Evolutionary conservation across 257 asterid genomes (phyloP).

Genomic region (Gynochthodes officinalis): DNA sequence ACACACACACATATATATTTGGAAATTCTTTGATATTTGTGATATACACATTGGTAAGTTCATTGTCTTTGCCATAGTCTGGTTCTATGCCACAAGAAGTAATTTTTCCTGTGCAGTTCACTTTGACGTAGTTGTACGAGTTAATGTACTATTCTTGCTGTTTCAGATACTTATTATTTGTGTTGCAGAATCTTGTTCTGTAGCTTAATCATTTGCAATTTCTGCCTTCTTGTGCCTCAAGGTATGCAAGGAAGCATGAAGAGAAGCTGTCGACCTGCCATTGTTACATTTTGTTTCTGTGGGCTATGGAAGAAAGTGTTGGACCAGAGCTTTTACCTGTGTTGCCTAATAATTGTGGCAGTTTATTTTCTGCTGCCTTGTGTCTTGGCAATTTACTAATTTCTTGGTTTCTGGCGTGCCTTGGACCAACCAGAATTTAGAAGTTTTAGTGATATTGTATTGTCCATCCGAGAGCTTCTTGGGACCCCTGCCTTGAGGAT

Average conservation of each 20-base stretch:
- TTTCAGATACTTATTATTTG: not conserved
- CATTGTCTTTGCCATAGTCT: not conserved
- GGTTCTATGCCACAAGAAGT: not conserved
- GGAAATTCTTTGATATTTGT: not conserved
- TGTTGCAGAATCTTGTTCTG: not conserved
- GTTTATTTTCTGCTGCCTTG: too few species aligned
- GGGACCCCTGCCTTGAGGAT: too few species aligned
- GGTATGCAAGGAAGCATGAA: not conserved
- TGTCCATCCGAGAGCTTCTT: too few species aligned
- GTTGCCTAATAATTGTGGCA: too few species aligned
- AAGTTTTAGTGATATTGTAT: too few species aligned
- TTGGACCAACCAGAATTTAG: too few species aligned
- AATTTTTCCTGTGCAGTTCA: not conserved
- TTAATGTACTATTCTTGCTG: not conserved
- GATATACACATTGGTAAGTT: not conserved
- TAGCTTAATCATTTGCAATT: not conserved
- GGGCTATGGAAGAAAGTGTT: not conserved
- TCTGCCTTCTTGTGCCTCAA: not conserved
- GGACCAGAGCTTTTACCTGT: not conserved
- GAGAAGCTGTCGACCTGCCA: not conserved
- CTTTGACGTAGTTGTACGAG: not conserved
- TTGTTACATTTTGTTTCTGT: not conserved
- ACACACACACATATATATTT: too few species aligned
- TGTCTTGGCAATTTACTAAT: too few species aligned
- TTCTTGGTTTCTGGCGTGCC: too few species aligned